Conservation (phyloP, 2,329 filamentous ascomycete species). For the Penicillium sp. region DNA sequence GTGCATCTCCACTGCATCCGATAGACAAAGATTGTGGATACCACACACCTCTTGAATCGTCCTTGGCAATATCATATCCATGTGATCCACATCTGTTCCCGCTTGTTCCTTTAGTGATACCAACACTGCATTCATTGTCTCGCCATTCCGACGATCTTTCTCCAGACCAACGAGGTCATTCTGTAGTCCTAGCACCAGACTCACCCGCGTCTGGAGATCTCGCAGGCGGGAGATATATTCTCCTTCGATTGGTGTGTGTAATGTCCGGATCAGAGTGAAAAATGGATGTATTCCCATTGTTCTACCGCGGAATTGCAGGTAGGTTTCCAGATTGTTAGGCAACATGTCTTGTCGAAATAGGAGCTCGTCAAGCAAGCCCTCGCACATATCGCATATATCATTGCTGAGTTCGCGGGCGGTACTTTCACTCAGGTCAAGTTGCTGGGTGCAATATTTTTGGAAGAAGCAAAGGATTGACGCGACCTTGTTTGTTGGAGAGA, state of each 20-base stretch:
- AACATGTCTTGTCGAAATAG: neutral
- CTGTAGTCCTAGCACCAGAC: neutral
- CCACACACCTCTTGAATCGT: neutral
- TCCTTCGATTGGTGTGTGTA: neutral
- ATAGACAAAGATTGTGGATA: neutral
- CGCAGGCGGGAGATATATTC: neutral
- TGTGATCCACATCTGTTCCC: neutral
- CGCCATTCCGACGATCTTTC: slow-evolving; percentile 4
- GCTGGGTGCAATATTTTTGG: neutral
- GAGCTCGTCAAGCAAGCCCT: neutral
- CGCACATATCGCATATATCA: slow-evolving; percentile 3
- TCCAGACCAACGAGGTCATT: slow-evolving; percentile 6
- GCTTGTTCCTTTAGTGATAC: neutral
- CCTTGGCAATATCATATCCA: neutral
- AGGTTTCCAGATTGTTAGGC: neutral
- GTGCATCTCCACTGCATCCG: neutral
- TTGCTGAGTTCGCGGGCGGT: neutral
- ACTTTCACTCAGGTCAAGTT: neutral
- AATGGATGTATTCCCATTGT: slow-evolving; percentile 6
- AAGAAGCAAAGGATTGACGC: slow-evolving; percentile 1
- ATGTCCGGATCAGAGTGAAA: slow-evolving; percentile 1
- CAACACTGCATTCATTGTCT: slow-evolving; percentile 5
- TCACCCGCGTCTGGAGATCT: neutral
- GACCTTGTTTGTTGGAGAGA: neutral
- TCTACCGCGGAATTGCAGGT: neutral